Percentiles rank a stretch among this genome's conserved stretches.
phyloP scores from a whole-genome alignment of 169 alveolate species.

The Cryptosporidium andersoni region DNA sequence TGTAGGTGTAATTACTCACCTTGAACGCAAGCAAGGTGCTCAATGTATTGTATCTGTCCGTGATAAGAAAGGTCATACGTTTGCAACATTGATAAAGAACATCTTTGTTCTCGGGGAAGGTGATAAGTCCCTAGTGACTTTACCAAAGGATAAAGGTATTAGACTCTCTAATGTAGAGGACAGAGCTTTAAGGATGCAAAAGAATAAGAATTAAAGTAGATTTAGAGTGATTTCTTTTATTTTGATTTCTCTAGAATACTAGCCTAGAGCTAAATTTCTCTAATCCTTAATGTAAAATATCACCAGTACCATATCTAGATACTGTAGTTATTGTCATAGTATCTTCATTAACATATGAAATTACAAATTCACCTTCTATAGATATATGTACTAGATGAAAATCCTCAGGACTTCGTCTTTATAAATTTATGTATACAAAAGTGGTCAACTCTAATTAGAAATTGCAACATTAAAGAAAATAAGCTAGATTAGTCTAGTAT shows the following conservation, averaged over 20 bases:
- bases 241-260: not conserved
- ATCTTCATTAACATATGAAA: no score
- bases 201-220: conserved; percentile 63
- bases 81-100: conserved; percentile 95
- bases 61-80: conserved; percentile 92
- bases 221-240: not conserved
- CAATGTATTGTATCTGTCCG: conserved; percentile 62
- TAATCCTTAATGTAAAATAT: no score
- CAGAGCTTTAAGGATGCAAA: conserved; percentile 84
- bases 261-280: no score
- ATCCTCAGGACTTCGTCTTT: no score
- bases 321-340: no score
- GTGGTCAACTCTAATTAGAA: no score
- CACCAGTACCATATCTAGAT: no score
- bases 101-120: conserved; percentile 97
- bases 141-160: conserved; percentile 93
- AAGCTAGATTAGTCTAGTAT: conserved; percentile 80
- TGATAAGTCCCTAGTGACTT: conserved; percentile 90
- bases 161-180: conserved; percentile 89
- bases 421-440: no score
- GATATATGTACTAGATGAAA: no score
- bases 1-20: conserved; percentile 94
- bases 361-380: no score
- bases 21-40: conserved; percentile 96
- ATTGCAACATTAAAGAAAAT: not conserved